A percentile compares a stretch with the other conserved stretches of the same genome.
phyloP scores from a whole-genome alignment of 805 yeast genomes.

The Wickerhamiella nectarea region DNA sequence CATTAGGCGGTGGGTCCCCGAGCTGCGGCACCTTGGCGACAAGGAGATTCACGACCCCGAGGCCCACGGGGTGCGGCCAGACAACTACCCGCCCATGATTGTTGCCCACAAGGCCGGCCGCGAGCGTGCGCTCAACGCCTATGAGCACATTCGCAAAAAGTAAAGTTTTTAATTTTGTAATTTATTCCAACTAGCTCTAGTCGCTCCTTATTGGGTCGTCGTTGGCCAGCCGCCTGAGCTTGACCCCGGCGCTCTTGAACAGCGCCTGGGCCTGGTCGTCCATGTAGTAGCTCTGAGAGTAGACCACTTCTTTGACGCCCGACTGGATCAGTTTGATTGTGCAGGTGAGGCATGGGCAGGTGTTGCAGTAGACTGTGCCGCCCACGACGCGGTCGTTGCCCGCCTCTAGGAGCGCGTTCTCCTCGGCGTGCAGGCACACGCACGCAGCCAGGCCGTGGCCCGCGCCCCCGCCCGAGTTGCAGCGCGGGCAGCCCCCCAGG shows the following conservation, averaged over 20 bases:
- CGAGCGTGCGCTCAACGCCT: slow-evolving; percentile 2
- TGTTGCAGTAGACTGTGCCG: slow-evolving; percentile 72
- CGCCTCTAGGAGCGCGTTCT: slow-evolving; percentile 85
- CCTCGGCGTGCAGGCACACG: slow-evolving; percentile 92
- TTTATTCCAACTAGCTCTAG: no score
- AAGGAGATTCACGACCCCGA: slow-evolving; percentile 5
- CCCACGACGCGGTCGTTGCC: slow-evolving; percentile 74
- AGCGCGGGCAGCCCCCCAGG: slow-evolving; percentile 88
- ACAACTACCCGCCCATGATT: slow-evolving; percentile 1
- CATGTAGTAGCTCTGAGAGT: slow-evolving; percentile 87
- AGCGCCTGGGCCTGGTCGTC: slow-evolving; percentile 64
- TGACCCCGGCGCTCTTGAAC: slow-evolving; percentile 58
- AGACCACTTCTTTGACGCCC: slow-evolving; percentile 84
- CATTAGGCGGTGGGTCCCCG: slow-evolving; percentile 2
- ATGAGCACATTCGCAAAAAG: not conserved
- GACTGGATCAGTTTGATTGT: slow-evolving; percentile 88
- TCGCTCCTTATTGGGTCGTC: no score
- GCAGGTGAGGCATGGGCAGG: slow-evolving; percentile 93
- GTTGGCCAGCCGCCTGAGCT: slow-evolving; percentile 43
- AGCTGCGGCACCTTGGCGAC: not conserved
- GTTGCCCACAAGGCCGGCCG: slow-evolving; percentile 3
- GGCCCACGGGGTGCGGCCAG: not conserved
- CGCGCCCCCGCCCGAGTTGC: slow-evolving; percentile 49
- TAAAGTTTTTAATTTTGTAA: not conserved
- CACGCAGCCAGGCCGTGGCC: slow-evolving; percentile 71